Conservation (phyloP, 2,329 filamentous ascomycete genomes). For the Dactylellina haptotyla region DNA sequence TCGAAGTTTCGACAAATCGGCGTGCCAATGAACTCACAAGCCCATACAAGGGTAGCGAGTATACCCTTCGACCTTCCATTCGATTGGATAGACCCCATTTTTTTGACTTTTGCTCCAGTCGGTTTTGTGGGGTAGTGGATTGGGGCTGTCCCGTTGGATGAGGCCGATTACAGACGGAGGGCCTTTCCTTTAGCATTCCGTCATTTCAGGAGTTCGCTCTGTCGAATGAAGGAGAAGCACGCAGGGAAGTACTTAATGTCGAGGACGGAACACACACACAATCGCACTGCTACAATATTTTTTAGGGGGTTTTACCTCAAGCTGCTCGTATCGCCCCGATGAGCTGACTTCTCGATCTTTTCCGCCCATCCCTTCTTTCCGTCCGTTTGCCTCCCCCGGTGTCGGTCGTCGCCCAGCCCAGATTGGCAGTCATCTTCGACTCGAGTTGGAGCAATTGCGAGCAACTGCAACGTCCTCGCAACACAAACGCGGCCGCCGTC, state of each 20-base stretch:
- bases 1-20: too few species aligned
- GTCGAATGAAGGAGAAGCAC: background rate
- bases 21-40: too few species aligned
- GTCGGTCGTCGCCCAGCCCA: background rate
- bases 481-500: slow-evolving; percentile 32
- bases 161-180: slow-evolving; percentile 9
- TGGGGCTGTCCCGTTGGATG: slow-evolving; percentile 4
- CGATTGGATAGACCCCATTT: background rate
- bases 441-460: too few species aligned
- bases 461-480: slow-evolving; percentile 37
- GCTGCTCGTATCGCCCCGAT: slow-evolving; percentile 17
- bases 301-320: background rate
- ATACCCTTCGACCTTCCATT: background rate
- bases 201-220: background rate
- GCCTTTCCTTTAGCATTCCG: slow-evolving; percentile 6
- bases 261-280: background rate
- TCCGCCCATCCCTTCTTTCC: slow-evolving; percentile 2
- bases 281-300: too few species aligned
- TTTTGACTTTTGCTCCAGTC: background rate
- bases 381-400: background rate
- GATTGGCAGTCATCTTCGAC: background rate
- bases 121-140: slow-evolving; percentile 8
- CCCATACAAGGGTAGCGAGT: background rate
- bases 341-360: slow-evolving; percentile 1
- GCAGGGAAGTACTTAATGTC: slow-evolving; percentile 6